These are phyloP conservation scores for Arabis hirsuta DNA, from an alignment of 345 rosid genomes.

Conservation along the genomic window DNA sequence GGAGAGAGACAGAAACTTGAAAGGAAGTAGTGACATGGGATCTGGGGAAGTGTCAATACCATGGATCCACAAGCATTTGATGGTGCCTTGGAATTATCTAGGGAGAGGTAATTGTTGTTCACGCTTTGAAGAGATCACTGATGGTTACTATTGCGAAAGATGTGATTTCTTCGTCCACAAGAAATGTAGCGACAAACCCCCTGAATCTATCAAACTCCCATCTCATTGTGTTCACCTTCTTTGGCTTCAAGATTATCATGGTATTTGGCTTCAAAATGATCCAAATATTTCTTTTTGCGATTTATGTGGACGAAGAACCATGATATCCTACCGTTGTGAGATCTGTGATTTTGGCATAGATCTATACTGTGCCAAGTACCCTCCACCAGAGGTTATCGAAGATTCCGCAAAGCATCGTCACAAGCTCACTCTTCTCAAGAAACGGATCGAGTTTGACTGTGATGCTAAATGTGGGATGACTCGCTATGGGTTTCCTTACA, in stretches of 20 bases:
- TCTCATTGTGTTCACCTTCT: constrained; percentile 14
- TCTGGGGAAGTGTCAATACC: constrained; percentile 1
- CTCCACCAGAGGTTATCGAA: constrained; percentile 1
- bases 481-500: neutral
- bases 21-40: neutral
- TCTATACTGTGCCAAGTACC: constrained; percentile 2
- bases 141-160: constrained; percentile 10
- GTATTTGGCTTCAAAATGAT: too few relatives aligned
- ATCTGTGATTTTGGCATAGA: neutral
- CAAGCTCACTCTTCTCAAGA: neutral
- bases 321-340: too few relatives aligned
- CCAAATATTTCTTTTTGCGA: too few relatives aligned
- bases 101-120: constrained; percentile 9
- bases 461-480: neutral
- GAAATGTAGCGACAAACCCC: neutral
- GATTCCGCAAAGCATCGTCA: neutral
- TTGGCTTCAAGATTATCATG: too few relatives aligned
- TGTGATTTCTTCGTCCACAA: constrained; percentile 7
- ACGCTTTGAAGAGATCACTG: neutral
- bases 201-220: neutral
- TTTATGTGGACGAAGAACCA: too few relatives aligned
- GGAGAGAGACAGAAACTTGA: too few relatives aligned
- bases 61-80: constrained; percentile 12
- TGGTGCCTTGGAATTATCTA: constrained; percentile 16
- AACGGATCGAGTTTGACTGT: neutral